phyloP scores from a whole-genome alignment of 495 filamentous ascomycete genomes.

The Xylaria intraflava region DNA sequence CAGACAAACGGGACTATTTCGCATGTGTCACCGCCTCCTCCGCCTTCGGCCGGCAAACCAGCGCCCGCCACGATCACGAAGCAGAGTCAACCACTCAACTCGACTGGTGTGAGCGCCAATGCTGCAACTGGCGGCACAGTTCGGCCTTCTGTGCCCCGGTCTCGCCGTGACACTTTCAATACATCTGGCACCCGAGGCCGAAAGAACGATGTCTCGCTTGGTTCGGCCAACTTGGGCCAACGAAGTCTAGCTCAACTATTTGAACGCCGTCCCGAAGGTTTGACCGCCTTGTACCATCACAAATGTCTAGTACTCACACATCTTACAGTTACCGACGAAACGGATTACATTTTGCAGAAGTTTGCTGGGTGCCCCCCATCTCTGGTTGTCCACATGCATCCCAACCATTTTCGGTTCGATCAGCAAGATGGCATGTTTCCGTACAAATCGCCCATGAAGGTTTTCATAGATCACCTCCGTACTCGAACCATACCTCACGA shows the following conservation, averaged over 20 bases:
- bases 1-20: constrained; percentile 62
- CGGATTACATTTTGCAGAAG: constrained; percentile 72
- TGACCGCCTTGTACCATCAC: background rate
- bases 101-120: constrained; percentile 36
- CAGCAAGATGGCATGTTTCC: constrained; percentile 86
- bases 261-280: constrained; percentile 45
- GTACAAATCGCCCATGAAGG: constrained; percentile 85
- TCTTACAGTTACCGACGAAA: constrained; percentile 1
- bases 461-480: constrained; percentile 66
- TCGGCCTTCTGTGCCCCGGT: constrained; percentile 43
- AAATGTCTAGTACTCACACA: constrained; percentile 3
- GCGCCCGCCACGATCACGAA: constrained; percentile 37
- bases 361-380: constrained; percentile 71
- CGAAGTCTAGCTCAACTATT: constrained; percentile 22
- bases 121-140: constrained; percentile 35
- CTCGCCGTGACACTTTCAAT: constrained; percentile 41
- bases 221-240: constrained; percentile 38
- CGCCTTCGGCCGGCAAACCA: constrained; percentile 56
- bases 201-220: constrained; percentile 35
- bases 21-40: constrained; percentile 61
- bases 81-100: constrained; percentile 35
- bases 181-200: constrained; percentile 34
- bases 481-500: constrained; percentile 47
- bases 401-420: constrained; percentile 85
- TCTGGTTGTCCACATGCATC: constrained; percentile 77